Base-by-base conservation (phyloP, 1,284 basidiomycete species). In the Ganoderma lucidum region DNA sequence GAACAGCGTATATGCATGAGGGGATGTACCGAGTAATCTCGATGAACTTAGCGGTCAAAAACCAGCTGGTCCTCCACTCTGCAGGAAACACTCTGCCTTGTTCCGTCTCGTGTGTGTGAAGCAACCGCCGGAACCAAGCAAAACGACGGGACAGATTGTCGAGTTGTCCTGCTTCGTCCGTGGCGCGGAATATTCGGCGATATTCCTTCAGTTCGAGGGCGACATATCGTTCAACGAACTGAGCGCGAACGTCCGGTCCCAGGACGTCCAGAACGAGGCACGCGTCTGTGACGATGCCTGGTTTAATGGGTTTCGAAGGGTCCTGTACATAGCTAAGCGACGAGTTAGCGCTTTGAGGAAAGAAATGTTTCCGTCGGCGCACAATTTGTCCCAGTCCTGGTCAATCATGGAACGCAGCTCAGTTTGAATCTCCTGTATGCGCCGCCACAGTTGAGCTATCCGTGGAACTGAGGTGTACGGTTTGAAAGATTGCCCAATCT, bases 71-170 rank as follows among this genome's bases (percentile, higher is more conserved):
- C 66, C 85, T 90, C 96, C 96, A 98, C 56, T 89, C 87, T 0
- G 85, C 77, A 15, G 96, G 95, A 78, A 98, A 98, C 0, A 95
- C 88, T 17, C 88, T 83, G 0, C 91, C 92, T 71, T 94, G 92
- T 75, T 99, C 96, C 23, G 93, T 88, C 74, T 98, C 96, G 79
- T 98, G 95, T 8, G 89, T 90, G 73, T 93, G 90, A 44, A 99
- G 82, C n/a, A 97, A 81, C n/a, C 97, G 87, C 30, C 94, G 86
- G 82, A 99, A 99, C 96, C 97, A 99, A 2, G 97, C 95, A 75
- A 96, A 99, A 48, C 98, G 89, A 19, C 97, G 86, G 0, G 95
- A 90, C 6, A 99, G 88, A 73, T 99, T 99, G 81, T 99, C 98
- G 58, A 99, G 86, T 79, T 98, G 96, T 0, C 97, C 98, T 0